phyloP scores from a whole-genome alignment of 2,329 filamentous ascomycete species.

The Dactylella cylindrospora region DNA sequence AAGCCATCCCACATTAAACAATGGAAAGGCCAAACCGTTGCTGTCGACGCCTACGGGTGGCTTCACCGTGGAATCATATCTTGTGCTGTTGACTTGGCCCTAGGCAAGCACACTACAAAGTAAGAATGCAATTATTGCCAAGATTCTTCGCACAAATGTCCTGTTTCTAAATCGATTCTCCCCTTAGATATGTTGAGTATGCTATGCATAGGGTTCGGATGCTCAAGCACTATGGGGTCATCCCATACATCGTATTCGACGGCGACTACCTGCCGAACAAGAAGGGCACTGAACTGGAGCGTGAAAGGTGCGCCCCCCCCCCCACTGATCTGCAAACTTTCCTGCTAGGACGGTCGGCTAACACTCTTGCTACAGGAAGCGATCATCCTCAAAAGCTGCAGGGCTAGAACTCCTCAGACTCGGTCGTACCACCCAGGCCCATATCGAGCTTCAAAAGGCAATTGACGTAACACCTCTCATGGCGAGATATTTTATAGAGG shows the following conservation, averaged over 20 bases:
- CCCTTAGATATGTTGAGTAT: conserved; percentile 87
- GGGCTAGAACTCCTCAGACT: conserved; percentile 79
- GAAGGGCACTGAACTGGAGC: conserved; percentile 76
- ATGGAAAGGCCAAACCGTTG: conserved; percentile 82
- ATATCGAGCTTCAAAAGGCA: conserved; percentile 86
- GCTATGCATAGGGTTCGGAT: conserved; percentile 88
- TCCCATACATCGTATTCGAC: conserved; percentile 94
- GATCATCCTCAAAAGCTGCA: conserved; percentile 55
- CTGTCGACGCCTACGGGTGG: conserved; percentile 98
- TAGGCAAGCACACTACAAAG: conserved; percentile 85
- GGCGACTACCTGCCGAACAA: conserved; percentile 95
- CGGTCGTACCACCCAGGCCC: conserved; percentile 77
- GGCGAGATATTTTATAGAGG: conserved; percentile 87
- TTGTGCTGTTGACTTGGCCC: conserved; percentile 86
- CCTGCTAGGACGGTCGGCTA: background rate
- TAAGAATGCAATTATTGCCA: conserved; percentile 54
- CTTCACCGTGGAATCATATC: conserved; percentile 88
- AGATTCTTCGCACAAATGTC: conserved; percentile 7
- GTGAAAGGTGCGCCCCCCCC: conserved; percentile 40
- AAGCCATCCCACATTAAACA: conserved; percentile 83
- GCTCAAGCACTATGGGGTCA: conserved; percentile 89
- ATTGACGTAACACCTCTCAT: conserved; percentile 95
- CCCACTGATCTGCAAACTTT: background rate
- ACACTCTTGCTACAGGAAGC: conserved; percentile 7
- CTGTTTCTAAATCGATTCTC: conserved; percentile 18